Percentiles rank a stretch among this genome's conserved stretches.
Evolutionary conservation across 371 early-diverging fungal species (phyloP).

Genomic region (Encephalitozoon romaleae): DNA sequence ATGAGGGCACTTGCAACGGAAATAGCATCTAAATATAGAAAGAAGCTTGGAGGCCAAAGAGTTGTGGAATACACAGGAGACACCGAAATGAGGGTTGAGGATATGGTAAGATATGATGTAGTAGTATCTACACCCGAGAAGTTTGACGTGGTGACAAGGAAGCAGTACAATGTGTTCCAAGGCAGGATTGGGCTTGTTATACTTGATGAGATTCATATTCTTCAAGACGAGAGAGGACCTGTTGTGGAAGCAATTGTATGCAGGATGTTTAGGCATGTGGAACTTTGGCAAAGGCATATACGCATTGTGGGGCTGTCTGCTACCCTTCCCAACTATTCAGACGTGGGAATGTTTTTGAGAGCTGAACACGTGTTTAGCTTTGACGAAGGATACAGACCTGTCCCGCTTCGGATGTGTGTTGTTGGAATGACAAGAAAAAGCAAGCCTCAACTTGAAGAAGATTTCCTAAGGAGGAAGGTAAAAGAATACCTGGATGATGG

Average conservation of each 20-base stretch:
- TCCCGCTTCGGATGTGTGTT: slow-evolving; percentile 64
- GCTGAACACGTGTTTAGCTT: slow-evolving; percentile 82
- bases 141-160: slow-evolving; percentile 95
- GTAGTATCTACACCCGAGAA: slow-evolving; percentile 99
- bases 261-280: slow-evolving; percentile 76
- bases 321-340: slow-evolving; percentile 92
- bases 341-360: slow-evolving; percentile 86
- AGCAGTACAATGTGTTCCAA: slow-evolving; percentile 63
- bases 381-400: slow-evolving; percentile 74
- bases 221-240: slow-evolving; percentile 95
- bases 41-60: slow-evolving; percentile 68
- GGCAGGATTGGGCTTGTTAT: slow-evolving; percentile 79
- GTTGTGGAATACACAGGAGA: slow-evolving; percentile 96
- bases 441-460: slow-evolving; percentile 54
- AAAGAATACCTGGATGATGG: slow-evolving; percentile 62
- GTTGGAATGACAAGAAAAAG: slow-evolving; percentile 61
- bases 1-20: slow-evolving; percentile 98
- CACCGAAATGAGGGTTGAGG: slow-evolving; percentile 79
- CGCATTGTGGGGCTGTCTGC: slow-evolving; percentile 91
- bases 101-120: slow-evolving; percentile 82
- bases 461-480: slow-evolving; percentile 57
- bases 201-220: slow-evolving; percentile 96
- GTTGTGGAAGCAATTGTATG: slow-evolving; percentile 88
- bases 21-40: slow-evolving; percentile 78
- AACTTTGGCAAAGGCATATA: slow-evolving; percentile 74